These are phyloP conservation scores for Chaetoceros tenuissimus DNA, from an alignment of 108 stramenopile genomes.

Conservation along the genomic window DNA sequence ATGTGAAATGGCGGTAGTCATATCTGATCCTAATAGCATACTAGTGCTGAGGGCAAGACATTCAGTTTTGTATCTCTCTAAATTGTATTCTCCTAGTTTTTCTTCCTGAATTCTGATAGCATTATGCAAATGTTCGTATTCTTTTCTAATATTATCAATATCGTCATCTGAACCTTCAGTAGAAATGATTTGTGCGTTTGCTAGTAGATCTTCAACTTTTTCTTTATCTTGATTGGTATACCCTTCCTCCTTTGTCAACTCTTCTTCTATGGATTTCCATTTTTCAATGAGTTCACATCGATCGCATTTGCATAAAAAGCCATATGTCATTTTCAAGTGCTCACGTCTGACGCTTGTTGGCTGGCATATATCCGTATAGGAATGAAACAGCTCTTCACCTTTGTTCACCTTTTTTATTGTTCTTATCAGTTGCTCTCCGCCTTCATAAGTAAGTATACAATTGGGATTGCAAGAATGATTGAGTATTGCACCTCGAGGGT, in stretches of 20 bases:
- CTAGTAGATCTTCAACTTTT: neutral
- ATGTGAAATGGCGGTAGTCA: conserved; percentile 19
- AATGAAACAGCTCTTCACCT: conserved; percentile 59
- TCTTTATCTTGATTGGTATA: neutral
- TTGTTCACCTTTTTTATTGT: conserved; percentile 15
- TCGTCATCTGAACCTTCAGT: conserved; percentile 5
- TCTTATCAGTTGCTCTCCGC: conserved; percentile 10
- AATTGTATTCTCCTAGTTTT: conserved; percentile 11
- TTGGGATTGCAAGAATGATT: conserved; percentile 71
- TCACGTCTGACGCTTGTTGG: conserved; percentile 23
- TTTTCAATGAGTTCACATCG: conserved; percentile 17
- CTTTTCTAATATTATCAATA: conserved; percentile 15
- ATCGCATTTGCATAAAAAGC: conserved; percentile 48
- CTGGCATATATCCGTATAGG: conserved; percentile 47
- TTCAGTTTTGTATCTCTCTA: neutral
- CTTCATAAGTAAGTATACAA: conserved; percentile 39
- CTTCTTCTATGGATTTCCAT: neutral
- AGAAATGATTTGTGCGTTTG: neutral
- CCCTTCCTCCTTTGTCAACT: conserved; percentile 1
- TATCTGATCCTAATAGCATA: conserved; percentile 14
- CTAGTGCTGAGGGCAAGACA: conserved; percentile 3
- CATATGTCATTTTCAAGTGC: conserved; percentile 34
- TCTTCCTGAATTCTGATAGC: conserved; percentile 11
- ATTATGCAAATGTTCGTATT: conserved; percentile 19
- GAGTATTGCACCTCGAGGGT: conserved; percentile 58